Evolutionary conservation across 2,329 filamentous ascomycete species (phyloP).

Genomic region (Pestalotiopsis sp.): DNA sequence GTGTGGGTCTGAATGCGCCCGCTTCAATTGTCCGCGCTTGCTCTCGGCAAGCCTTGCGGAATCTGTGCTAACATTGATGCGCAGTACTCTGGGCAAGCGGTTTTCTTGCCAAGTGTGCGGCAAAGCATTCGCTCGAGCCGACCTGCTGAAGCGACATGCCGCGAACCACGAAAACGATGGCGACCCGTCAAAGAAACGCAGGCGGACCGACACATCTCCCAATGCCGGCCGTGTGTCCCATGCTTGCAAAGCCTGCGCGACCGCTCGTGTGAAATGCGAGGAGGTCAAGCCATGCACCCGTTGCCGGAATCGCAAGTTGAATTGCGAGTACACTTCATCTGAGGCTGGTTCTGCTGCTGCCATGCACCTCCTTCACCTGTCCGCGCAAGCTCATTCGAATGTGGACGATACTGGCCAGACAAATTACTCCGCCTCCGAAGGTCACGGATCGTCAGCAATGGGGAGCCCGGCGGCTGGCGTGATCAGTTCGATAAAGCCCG

Average conservation of each 20-base stretch:
- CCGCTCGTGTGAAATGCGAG: conserved; percentile 57
- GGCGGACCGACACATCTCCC: conserved; percentile 46
- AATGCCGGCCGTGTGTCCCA: conserved; percentile 53
- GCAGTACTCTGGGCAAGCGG: conserved; percentile 26
- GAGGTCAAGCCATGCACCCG: conserved; percentile 57
- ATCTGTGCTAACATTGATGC: not conserved
- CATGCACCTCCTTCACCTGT: conserved; percentile 46
- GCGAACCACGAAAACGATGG: conserved; percentile 51
- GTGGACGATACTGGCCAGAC: conserved; percentile 11
- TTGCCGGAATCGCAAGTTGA: conserved; percentile 49
- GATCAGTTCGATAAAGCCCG: conserved; percentile 29
- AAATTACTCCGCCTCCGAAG: conserved; percentile 13
- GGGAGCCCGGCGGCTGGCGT: conserved; percentile 30
- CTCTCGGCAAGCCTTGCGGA: not conserved
- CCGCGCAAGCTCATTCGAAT: conserved; percentile 34
- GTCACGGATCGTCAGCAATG: conserved; percentile 22
- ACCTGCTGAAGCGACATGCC: conserved; percentile 55
- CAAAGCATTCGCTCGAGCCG: conserved; percentile 56
- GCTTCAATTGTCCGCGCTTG: not conserved
- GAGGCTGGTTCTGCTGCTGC: conserved; percentile 43
- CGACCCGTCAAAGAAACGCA: conserved; percentile 49
- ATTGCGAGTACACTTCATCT: conserved; percentile 43
- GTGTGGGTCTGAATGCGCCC: not conserved
- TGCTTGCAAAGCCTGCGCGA: conserved; percentile 54
- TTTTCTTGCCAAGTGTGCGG: conserved; percentile 44